Base-by-base conservation (phyloP, 2,329 filamentous ascomycete genomes). In the Thermothelomyces thermophilus region DNA sequence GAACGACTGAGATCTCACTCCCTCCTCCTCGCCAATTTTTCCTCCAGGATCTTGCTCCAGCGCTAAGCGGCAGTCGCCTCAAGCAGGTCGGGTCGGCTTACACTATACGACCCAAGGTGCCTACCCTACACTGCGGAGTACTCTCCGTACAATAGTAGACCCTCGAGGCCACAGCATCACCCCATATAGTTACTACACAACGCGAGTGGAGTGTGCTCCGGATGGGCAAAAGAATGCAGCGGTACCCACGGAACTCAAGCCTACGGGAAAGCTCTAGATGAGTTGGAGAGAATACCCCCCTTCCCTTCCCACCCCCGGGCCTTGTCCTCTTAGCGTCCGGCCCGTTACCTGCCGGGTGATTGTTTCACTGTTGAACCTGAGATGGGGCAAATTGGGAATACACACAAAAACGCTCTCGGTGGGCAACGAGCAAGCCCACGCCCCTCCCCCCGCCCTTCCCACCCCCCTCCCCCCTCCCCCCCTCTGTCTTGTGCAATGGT, bases 1-100 rank as follows among this genome's bases (percentile, higher is more conserved):
- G n/a, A n/a, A n/a, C n/a, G n/a, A n/a, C n/a, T n/a, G 46, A 42
- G 43, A 35, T 52, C 41, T 45, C 41, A 40, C 39, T 42, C n/a
- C 41, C 50, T 41, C 50, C 45, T 39, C 33, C 41, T 49, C 50
- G 34, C 43, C 46, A 53, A 46, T 31, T 39, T 9, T 26, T 40
- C 42, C 17, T 53, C 46, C 51, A 53, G 51, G 46, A 53, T 53
- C 51, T 30, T 50, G 51, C 34, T 49, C 41, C 24, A 46, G 20
- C 40, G 40, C 41, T 36, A 48, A 48, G 45, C 35, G 9, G 48
- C 30, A 28, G 46, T 40, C 22, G 16, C 19, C 24, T 40, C 28
- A 7, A 50, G 41, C 16, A 26, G 33, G 22, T 19, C 16, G 17
- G 9, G 22, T 37, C 26, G 26, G 37, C 31, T n/a, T n/a, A n/a